Base-by-base conservation (phyloP, 805 yeast species). In the Kregervanrija pseudodelftensis region DNA sequence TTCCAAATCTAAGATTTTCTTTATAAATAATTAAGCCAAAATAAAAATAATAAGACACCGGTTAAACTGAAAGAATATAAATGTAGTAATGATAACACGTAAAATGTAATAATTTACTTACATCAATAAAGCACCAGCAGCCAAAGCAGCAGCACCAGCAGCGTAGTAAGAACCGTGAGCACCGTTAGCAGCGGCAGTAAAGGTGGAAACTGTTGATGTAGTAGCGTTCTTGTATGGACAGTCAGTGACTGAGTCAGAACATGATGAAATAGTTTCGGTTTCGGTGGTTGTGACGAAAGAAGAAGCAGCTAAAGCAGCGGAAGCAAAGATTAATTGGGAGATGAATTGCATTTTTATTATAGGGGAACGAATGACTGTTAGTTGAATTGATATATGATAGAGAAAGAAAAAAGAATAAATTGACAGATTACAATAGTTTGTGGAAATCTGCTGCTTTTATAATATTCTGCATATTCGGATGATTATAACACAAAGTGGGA, bases 261-360 rank as follows among this genome's bases (percentile, higher is more conserved):
- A 58, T 48, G 61, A 67, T 52, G 60, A 52, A 58, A 66, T 65
- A 49, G 67, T 68, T 41, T 64, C 62, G 43, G 66, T 61, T 33
- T 41, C 51, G 49, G 73, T 70, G 48, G 67, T 47, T 51, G 51
- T 42, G 28, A 22, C 28, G 28, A 22, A 22, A 22, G 28, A 22
- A 22, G 56, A 52, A 44, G 54, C 52, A 52, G 59, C 67, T 42
- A 60, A 54, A 55, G 68, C 66, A 45, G 64, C 60, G 42, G 66
- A 60, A 52, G 69, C 70, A 49, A 58, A 55, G 50, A 61, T 48
- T 48, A 66, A 58, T 57, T 65, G 65, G 51, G 64, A 61, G 58
- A 73, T 63, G 72, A 67, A 69, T 65, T 67, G 71, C 74, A 69
- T 69, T 66, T 49, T 65, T 36, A 48, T 49, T 36, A 32, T 33